A percentile compares a stretch with the other conserved stretches of the same genome.
Conservation (phyloP, 2,329 filamentous ascomycete species). For the Fusarium pseudograminearum region DNA sequence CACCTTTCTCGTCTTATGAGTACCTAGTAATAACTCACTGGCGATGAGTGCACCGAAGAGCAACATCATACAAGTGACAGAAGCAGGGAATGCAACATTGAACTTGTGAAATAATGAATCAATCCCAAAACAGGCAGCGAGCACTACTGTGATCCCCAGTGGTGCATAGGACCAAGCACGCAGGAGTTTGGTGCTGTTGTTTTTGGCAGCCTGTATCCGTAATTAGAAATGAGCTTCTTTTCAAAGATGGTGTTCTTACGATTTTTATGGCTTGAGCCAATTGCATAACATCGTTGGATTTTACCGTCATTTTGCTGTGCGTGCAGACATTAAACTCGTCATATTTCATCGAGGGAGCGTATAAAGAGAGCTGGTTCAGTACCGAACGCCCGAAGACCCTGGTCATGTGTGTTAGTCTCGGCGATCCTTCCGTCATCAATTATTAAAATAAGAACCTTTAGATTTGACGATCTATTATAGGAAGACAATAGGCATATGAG, state of each 20-base stretch:
- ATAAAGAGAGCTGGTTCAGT: conserved; percentile 18
- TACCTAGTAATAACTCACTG: conserved; percentile 61
- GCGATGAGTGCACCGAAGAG: conserved; percentile 64
- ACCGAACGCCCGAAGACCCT: conserved; percentile 16
- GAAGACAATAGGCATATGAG: not conserved
- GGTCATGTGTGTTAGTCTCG: conserved; percentile 28
- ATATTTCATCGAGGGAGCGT: conserved; percentile 8
- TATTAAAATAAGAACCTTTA: not conserved
- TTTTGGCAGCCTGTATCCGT: conserved; percentile 32
- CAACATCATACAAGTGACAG: conserved; percentile 68
- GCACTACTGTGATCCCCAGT: conserved; percentile 55
- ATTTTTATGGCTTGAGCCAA: conserved; percentile 40
- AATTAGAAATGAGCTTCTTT: conserved; percentile 17
- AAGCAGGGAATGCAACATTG: conserved; percentile 68
- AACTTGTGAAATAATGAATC: conserved; percentile 59
- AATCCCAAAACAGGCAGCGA: conserved; percentile 59
- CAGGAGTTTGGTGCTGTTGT: conserved; percentile 34
- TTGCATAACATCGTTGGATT: conserved; percentile 29
- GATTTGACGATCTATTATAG: not conserved
- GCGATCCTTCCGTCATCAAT: conserved; percentile 13
- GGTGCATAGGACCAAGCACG: conserved; percentile 65
- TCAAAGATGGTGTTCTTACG: conserved; percentile 20
- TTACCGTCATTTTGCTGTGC: conserved; percentile 32
- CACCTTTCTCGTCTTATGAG: conserved; percentile 60
- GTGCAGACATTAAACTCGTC: not conserved